Percentiles rank a stretch among this genome's conserved stretches.
Conservation (phyloP, 306 rosid genomes). For the Citrullus colocynthis region DNA sequence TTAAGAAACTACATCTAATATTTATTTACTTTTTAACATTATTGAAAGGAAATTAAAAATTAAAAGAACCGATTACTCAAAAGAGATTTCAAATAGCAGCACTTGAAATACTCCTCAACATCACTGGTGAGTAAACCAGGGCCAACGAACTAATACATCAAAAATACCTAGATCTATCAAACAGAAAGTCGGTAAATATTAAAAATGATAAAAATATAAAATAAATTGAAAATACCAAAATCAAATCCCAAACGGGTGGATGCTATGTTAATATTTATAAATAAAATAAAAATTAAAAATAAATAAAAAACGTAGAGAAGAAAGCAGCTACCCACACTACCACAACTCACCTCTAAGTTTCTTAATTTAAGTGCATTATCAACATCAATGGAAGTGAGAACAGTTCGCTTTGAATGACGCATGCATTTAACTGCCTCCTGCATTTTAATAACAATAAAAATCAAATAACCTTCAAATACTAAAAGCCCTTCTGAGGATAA, state of each 20-base stretch:
- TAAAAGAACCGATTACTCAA: not conserved
- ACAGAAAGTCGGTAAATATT: not conserved
- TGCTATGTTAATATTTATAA: not conserved
- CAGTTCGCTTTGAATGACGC: constrained; percentile 74
- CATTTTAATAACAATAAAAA: constrained; percentile 8
- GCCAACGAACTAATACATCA: not conserved
- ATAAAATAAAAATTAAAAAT: not conserved
- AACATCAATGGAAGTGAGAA: constrained; percentile 56
- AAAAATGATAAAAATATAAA: not conserved
- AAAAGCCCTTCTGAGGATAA: not conserved
- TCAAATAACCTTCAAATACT: not conserved
- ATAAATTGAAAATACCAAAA: not conserved
- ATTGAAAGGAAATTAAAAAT: not conserved
- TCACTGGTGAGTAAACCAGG: not conserved
- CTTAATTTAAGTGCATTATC: constrained; percentile 81
- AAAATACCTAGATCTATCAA: not conserved
- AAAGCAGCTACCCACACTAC: not conserved
- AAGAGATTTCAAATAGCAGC: not conserved
- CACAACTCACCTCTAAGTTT: constrained; percentile 57
- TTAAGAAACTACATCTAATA: not conserved
- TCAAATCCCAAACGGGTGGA: not conserved
- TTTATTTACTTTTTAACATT: not conserved
- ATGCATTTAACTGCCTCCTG: constrained; percentile 95
- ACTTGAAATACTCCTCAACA: not conserved
- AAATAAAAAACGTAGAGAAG: not conserved